Evolutionary conservation across 768 basidiomycete genomes (phyloP).

Genomic region (Termitomyces sp.): DNA sequence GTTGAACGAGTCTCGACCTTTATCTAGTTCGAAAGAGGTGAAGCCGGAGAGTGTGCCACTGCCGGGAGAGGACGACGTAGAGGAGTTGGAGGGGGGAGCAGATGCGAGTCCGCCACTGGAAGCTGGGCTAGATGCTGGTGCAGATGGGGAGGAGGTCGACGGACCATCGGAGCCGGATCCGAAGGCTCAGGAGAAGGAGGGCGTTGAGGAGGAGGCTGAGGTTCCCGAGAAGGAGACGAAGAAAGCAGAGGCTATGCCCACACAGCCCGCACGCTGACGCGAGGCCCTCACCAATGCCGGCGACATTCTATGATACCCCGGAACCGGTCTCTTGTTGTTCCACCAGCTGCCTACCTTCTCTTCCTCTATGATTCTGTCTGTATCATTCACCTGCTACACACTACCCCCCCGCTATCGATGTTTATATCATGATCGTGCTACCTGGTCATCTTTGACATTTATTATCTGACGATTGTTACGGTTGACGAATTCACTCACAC

Average conservation of each 20-base stretch:
- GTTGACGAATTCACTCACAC: background rate
- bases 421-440: conserved; percentile 11
- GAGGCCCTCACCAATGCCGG: conserved; percentile 2
- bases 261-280: conserved; percentile 2
- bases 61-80: conserved; percentile 30
- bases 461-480: background rate
- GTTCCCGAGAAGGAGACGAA: background rate
- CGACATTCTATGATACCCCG: conserved; percentile 11
- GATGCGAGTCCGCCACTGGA: conserved; percentile 19
- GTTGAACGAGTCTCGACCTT: conserved; percentile 37
- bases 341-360: background rate
- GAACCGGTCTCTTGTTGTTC: conserved; percentile 7
- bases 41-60: conserved; percentile 33
- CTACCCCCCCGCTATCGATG: background rate
- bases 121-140: conserved; percentile 7
- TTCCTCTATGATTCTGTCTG: background rate
- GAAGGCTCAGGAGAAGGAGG: background rate
- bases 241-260: background rate
- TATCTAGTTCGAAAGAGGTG: background rate
- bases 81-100: conserved; percentile 30
- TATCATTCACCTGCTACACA: conserved; percentile 10
- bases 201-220: background rate
- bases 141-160: background rate
- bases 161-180: background rate
- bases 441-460: background rate